These are phyloP conservation scores for Neofusicoccum ribis DNA, from an alignment of 2,329 filamentous ascomycete species.

Conservation along the genomic window DNA sequence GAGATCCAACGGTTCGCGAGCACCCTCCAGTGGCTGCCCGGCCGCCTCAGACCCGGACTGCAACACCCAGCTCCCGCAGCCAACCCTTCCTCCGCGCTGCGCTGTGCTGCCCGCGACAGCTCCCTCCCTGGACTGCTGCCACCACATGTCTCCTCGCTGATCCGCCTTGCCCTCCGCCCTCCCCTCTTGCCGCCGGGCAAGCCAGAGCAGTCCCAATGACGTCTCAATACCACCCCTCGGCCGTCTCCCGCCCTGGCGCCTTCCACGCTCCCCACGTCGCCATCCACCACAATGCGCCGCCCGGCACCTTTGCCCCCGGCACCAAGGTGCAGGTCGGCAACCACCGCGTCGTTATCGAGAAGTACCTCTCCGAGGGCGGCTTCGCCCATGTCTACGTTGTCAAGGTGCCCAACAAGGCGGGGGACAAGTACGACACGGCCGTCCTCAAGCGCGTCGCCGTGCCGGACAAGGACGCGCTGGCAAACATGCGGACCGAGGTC, in stretches of 20 bases:
- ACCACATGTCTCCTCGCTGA: slow-evolving; percentile 17
- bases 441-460: slow-evolving; percentile 95
- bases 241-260: slow-evolving; percentile 34
- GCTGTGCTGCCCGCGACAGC: slow-evolving; percentile 2
- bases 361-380: slow-evolving; percentile 95
- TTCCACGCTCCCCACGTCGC: slow-evolving; percentile 31
- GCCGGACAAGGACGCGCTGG: slow-evolving; percentile 89
- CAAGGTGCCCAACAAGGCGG: slow-evolving; percentile 69
- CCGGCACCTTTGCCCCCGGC: slow-evolving; percentile 84
- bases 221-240: slow-evolving; percentile 38
- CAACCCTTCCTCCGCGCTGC: slow-evolving; percentile 8
- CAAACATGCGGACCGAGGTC: slow-evolving; percentile 96
- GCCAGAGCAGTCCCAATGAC: slow-evolving; percentile 31
- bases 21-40: background rate
- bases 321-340: slow-evolving; percentile 96
- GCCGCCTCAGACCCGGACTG: slow-evolving; percentile 10
- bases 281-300: slow-evolving; percentile 41
- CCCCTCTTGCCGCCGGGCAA: slow-evolving; percentile 18
- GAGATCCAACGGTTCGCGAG: slow-evolving; percentile 10
- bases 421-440: slow-evolving; percentile 76
- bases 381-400: slow-evolving; percentile 99
- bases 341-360: slow-evolving; percentile 91
- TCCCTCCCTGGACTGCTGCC: background rate
- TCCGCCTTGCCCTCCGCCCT: slow-evolving; percentile 14
- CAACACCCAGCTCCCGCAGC: slow-evolving; percentile 14